Evolutionary conservation across 2,329 filamentous ascomycete species (phyloP).

Genomic region (Fusarium sp.): DNA sequence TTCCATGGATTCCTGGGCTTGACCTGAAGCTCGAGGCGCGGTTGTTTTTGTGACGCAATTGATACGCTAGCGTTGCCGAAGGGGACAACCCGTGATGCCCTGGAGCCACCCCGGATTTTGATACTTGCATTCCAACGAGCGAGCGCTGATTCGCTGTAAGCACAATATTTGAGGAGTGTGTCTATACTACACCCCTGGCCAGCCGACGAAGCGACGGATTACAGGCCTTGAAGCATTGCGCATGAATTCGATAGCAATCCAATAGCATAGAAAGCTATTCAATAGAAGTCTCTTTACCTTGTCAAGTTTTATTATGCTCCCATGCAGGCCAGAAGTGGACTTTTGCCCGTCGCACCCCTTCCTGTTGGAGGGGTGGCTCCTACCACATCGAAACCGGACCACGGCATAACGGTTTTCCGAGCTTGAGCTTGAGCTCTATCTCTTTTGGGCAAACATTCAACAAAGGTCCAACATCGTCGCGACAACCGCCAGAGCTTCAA

Average conservation of each 20-base stretch:
- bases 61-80: constrained; percentile 28
- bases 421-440: constrained; percentile 31
- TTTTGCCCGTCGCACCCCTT: neutral
- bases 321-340: neutral
- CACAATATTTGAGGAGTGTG: neutral
- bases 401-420: constrained; percentile 29
- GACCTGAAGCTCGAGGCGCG: constrained; percentile 28
- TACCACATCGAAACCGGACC: constrained; percentile 1
- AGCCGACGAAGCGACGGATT: neutral
- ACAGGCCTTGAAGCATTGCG: neutral
- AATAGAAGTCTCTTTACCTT: neutral
- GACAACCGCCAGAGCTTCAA: constrained; percentile 15
- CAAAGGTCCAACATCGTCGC: constrained; percentile 27
- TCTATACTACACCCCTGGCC: neutral
- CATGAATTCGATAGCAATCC: neutral
- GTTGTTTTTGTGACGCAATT: constrained; percentile 44
- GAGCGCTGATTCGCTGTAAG: neutral
- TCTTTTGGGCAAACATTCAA: constrained; percentile 35
- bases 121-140: neutral
- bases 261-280: neutral
- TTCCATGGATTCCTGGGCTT: constrained; percentile 19
- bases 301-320: neutral
- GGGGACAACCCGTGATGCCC: constrained; percentile 17
- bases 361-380: neutral
- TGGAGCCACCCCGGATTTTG: constrained; percentile 9